Evolutionary conservation across 1,284 basidiomycete species (phyloP), one percentile per base, ranked within the genome.

Genomic region (Acaromyces ingoldii): DNA sequence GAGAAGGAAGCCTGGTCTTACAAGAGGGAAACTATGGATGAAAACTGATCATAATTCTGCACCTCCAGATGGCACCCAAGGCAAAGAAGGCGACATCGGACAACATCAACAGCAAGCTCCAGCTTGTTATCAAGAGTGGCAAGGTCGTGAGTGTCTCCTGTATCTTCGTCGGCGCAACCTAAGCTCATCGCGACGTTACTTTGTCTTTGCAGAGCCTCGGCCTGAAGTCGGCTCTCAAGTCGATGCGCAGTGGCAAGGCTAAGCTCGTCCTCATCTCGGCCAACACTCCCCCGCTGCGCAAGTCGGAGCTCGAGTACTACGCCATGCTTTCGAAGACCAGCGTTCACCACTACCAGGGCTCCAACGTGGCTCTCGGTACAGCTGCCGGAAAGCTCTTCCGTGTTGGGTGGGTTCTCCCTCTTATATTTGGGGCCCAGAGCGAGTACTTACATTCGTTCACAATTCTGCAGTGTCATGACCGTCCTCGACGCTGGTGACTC

Each of bases 271-370:
- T 99, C 78, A 97, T 99, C 78, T 91, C 93, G 75, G 92, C 91
- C 72, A 99, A 98, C 83, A 96, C 91, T 81, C 95, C 93, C 56
- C 95, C 95, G 62, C 85, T 98, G 65, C 89, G 95, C 80, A 96
- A 96, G 80, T 96, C 92, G 56, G 95, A 99, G 84, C 83, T 99
- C 62, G 95, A 99, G 83, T 99, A 98, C 84, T 98, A 98, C 79
- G 95, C 95, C 81, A 98, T 98, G 93, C 83, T 98, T 72, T 81
- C 68, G 58, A 96, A 96, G 83, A 96, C 92, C 57, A 84, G 86
- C 60, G 91, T 96, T 49, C 92, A 96, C 81, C 92, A 96, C 82
- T 96, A 68, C 70, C 71, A 87, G 70, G 93, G 93, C 70, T 91
- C 91, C 67, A 98, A 99, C 79, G 67, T 91, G 92, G 89, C 93